Evolutionary conservation across 352 stramenopile genomes (phyloP).

Genomic region (Pythium monospermum): DNA sequence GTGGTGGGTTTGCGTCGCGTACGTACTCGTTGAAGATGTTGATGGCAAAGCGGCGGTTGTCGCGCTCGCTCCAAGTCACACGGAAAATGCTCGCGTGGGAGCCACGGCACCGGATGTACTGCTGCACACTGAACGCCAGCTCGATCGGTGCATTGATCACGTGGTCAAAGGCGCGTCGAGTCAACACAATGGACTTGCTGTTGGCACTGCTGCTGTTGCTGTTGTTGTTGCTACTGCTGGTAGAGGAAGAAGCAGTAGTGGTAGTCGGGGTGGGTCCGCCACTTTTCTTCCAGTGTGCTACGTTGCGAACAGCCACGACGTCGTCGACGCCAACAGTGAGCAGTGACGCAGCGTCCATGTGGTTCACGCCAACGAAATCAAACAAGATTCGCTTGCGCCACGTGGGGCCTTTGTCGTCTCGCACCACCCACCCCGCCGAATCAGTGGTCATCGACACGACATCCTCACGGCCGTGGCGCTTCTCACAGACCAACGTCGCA

Average conservation of each 20-base stretch:
- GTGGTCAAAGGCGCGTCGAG: conserved; percentile 44
- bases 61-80: conserved; percentile 47
- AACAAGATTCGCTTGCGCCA: conserved; percentile 62
- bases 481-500: conserved; percentile 59
- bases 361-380: conserved; percentile 28
- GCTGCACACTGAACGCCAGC: conserved; percentile 56
- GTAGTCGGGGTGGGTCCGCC: not conserved
- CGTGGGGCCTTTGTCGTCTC: conserved; percentile 36
- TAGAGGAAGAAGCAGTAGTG: too few relatives aligned
- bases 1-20: too few relatives aligned
- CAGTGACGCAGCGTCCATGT: conserved; percentile 11
- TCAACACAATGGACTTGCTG: conserved; percentile 63
- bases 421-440: conserved; percentile 32
- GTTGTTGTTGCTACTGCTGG: conserved; percentile 18
- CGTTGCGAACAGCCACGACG: conserved; percentile 57
- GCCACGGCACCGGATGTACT: conserved; percentile 67
- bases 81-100: conserved; percentile 67
- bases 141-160: conserved; percentile 53
- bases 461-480: conserved; percentile 39
- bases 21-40: conserved; percentile 74
- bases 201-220: conserved; percentile 23
- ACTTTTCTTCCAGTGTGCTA: conserved; percentile 40
- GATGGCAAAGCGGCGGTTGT: conserved; percentile 57
- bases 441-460: conserved; percentile 61
- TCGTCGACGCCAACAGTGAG: conserved; percentile 20